Evolutionary conservation across 257 asterid species (phyloP).

Genomic region (Primulina eburnea): DNA sequence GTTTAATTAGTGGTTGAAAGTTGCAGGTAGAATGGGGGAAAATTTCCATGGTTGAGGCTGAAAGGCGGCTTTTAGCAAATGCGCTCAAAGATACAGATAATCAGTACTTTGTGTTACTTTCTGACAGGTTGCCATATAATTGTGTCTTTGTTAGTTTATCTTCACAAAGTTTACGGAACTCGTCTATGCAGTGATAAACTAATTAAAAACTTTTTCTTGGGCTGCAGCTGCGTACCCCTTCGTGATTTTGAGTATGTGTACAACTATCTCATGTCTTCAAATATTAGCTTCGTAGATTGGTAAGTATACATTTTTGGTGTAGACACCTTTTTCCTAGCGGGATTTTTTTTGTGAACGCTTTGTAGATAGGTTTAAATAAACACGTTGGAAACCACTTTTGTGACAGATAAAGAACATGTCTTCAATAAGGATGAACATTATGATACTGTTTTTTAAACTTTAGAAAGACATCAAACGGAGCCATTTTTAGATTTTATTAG

Average conservation of each 20-base stretch:
- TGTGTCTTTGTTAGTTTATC: conserved; percentile 7
- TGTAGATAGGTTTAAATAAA: conserved; percentile 1
- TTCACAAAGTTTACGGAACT: conserved; percentile 17
- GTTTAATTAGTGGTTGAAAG: conserved; percentile 19
- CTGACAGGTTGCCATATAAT: conserved; percentile 70
- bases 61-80: conserved; percentile 79
- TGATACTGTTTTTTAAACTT: not conserved
- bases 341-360: not conserved
- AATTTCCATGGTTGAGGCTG: conserved; percentile 99
- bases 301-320: conserved; percentile 37
- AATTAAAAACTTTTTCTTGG: conserved; percentile 28
- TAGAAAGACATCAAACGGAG: not conserved
- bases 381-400: not conserved
- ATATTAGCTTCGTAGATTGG: conserved; percentile 90
- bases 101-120: conserved; percentile 83
- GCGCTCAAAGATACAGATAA: conserved; percentile 86
- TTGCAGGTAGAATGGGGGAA: conserved; percentile 97
- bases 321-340: not conserved
- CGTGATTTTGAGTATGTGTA: conserved; percentile 76
- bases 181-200: conserved; percentile 22
- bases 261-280: conserved; percentile 94
- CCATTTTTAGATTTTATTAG: not conserved
- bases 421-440: conserved; percentile 3
- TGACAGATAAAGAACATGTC: not conserved
- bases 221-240: conserved; percentile 92